Percentiles rank a stretch among this genome's conserved stretches.
phyloP scores from a whole-genome alignment of 164 flowering plant genomes.

The Liriodendron chinense region DNA sequence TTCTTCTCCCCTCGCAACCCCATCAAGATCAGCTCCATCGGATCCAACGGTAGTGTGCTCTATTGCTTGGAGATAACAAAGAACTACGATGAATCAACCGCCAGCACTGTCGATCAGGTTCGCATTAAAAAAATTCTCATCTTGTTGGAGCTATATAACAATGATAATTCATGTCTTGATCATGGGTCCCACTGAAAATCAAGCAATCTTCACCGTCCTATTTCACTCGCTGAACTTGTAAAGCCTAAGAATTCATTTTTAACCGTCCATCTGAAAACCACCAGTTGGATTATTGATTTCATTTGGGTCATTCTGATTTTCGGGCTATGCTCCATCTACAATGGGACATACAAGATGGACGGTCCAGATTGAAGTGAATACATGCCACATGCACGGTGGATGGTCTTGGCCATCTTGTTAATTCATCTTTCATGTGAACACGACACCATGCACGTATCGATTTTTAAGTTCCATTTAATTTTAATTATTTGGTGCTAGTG shows the following conservation, averaged over 20 bases:
- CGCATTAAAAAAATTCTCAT: not conserved
- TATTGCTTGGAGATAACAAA: conserved; percentile 88
- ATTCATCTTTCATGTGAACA: not conserved
- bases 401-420: not conserved
- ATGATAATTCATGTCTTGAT: no score
- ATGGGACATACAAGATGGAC: not conserved
- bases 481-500: not conserved
- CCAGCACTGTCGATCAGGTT: conserved; percentile 67
- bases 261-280: no score
- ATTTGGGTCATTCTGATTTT: no score
- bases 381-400: not conserved
- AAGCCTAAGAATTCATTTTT: no score
- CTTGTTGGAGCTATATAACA: not conserved
- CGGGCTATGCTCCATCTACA: no score
- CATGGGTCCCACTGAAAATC: no score
- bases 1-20: conserved; percentile 88
- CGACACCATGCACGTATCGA: not conserved
- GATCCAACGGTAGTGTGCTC: conserved; percentile 49
- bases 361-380: not conserved
- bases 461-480: not conserved
- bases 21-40: conserved; percentile 60
- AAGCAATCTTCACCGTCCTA: no score
- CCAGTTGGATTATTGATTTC: no score
- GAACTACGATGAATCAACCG: conserved; percentile 55
- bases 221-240: no score